Conservation (phyloP, 208 protist genomes). For the Leishmania mexicana region DNA sequence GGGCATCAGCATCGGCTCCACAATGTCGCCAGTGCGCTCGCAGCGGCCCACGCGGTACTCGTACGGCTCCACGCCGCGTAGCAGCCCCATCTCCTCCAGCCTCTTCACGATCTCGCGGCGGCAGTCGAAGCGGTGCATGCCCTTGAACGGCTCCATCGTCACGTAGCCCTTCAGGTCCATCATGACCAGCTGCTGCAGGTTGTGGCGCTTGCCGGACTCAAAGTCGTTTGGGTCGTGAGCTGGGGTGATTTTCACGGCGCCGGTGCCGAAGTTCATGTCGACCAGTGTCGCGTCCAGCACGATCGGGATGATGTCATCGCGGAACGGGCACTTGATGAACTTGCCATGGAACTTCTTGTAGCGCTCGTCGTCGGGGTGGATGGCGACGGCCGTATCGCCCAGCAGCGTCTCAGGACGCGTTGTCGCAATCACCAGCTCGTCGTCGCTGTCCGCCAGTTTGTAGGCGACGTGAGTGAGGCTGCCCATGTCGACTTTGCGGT, state of each 20-base stretch:
- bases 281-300: constrained; percentile 97
- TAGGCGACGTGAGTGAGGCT: constrained; percentile 96
- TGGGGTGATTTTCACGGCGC: constrained; percentile 98
- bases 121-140: constrained; percentile 97
- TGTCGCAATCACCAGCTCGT: constrained; percentile 96
- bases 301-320: constrained; percentile 95
- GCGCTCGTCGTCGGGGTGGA: constrained; percentile 98
- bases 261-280: constrained; percentile 98
- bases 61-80: constrained; percentile 92
- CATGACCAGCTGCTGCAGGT: constrained; percentile 95
- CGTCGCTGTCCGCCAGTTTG: constrained; percentile 85
- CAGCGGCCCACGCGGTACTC: constrained; percentile 97
- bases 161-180: constrained; percentile 97
- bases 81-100: constrained; percentile 91
- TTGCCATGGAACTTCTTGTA: constrained; percentile 98
- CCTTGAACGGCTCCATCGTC: constrained; percentile 92
- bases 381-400: constrained; percentile 98
- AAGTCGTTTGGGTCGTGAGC: constrained; percentile 99
- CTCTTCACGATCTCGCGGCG: constrained; percentile 90
- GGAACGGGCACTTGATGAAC: constrained; percentile 96
- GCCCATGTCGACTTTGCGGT: constrained; percentile 95
- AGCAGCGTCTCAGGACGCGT: constrained; percentile 99
- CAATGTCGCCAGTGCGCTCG: constrained; percentile 97
- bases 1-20: constrained; percentile 99
- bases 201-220: constrained; percentile 96